These are phyloP conservation scores for Moesziomyces sp. DNA, from an alignment of 1,284 basidiomycete species.

Conservation along the genomic window DNA sequence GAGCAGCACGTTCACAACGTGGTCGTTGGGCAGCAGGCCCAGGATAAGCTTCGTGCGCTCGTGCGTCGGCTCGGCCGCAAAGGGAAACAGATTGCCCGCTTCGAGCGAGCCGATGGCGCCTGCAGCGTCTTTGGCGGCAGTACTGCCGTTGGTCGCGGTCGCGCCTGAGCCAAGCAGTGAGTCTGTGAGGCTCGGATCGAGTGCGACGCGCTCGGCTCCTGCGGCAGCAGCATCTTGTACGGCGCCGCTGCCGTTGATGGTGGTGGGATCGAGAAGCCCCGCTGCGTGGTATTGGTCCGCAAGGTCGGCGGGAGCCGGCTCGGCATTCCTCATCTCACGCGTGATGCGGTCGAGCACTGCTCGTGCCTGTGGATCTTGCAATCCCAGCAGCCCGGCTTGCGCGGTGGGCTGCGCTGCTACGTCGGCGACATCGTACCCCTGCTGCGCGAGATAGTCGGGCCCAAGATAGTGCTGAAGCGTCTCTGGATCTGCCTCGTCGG, in stretches of 20 bases:
- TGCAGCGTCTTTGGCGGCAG: constrained; percentile 3
- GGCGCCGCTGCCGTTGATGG: constrained; percentile 3
- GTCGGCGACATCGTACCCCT: constrained; percentile 34
- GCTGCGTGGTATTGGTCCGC: constrained; percentile 1
- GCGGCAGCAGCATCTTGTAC: constrained; percentile 12
- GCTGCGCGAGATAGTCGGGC: constrained; percentile 33
- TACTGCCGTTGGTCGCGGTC: constrained; percentile 2
- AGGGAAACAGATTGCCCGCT: constrained; percentile 22
- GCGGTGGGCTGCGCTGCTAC: constrained; percentile 4
- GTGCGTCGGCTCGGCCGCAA: constrained; percentile 25
- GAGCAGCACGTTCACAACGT: constrained; percentile 58
- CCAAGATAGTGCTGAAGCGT: constrained; percentile 46
- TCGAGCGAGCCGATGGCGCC: constrained; percentile 23
- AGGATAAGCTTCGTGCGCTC: constrained; percentile 48
- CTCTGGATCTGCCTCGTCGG: constrained; percentile 50
- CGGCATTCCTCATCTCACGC: constrained; percentile 44
- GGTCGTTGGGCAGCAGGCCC: constrained; percentile 55
- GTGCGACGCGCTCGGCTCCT: constrained; percentile 12
- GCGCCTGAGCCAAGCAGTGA: constrained; percentile 7
- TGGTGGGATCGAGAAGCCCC: neutral
- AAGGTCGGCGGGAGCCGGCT: constrained; percentile 14
- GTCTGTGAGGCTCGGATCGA: constrained; percentile 15
- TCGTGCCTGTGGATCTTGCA: constrained; percentile 50
- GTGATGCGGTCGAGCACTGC: constrained; percentile 57
- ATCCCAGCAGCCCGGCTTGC: constrained; percentile 24